Evolutionary conservation across 2,329 filamentous ascomycete species (phyloP), one percentile per base, ranked within the genome.

Genomic region (Colletotrichum kahawae): DNA sequence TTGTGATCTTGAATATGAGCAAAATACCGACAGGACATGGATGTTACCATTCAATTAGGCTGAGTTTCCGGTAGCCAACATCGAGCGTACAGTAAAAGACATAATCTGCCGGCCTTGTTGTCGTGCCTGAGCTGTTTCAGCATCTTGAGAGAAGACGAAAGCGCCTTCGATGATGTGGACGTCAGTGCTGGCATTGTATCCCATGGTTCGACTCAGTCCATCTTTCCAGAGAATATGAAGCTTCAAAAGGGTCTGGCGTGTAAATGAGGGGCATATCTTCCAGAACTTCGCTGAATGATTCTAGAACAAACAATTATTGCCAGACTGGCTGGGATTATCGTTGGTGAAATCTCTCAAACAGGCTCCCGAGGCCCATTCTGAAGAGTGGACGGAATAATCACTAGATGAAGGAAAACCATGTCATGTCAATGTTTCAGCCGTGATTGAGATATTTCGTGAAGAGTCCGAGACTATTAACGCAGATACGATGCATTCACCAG

Each of bases 321-420:
- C n/a, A 21, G 3, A 4, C 2, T 12, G 7, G 0, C n/a, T 21
- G 2, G n/a, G 43, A 21, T 51, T 51, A 21, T 24, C n/a, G n/a
- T 24, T 51, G n/a, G 43, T 24, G 10, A 10, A 51, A 51, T 51
- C 6, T 51, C n/a, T 21, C n/a, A 51, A 51, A 21, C 43, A 48
- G n/a, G 3, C 7, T 51, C 6, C 43, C 43, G n/a, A 24, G n/a
- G 0, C 5, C n/a, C 10, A 51, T 13, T 13, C 21, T 13, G 43
- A 51, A 24, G n/a, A 51, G 13, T 21, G n/a, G 43, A 51, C 7
- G 43, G n/a, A 12, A 10, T 33, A 21, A 7, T 51, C 43, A 51
- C 5, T n/a, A 51, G 43, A 24, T 1, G n/a, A 13, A 51, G 12
- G 10, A 51, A 13, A n/a, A 51, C 10, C n/a, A 51, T 21, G 43